Evolutionary conservation across 257 asterid genomes (phyloP), one percentile per base, ranked within the genome.

Genomic region (Solanum acaule): DNA sequence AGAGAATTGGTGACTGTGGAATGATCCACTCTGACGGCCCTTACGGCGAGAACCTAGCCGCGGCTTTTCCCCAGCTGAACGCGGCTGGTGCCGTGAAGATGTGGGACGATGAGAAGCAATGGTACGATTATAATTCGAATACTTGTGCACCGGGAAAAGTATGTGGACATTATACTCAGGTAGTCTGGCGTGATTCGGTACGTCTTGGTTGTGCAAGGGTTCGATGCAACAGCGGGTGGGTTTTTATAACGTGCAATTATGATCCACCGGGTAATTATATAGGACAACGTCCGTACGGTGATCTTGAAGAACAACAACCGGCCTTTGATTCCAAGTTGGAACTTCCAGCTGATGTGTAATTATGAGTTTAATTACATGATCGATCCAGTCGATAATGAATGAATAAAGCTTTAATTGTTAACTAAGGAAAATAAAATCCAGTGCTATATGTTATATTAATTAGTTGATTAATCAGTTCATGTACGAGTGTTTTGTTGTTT

Each of bases 101-200:
- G 91, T 94, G 96, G 95, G 76, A 87, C 0, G 88, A 42, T 0
- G 96, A 94, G 91, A 91, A 90, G 92, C 56, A n/a, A 1, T 22
- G 46, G 31, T 93, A 91, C 16, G 86, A 92, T 8, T 87, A 42
- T 2, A 6, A 3, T 4, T 42, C 90, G 2, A 92, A 90, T 18
- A 0, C 85, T 23, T 92, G 94, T n/a, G 91, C 67, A 1, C 16
- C 27, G 1, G 93, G 91, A 8, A 94, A 92, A 7, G 90, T 88
- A 67, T 93, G 98, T 61, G 6, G n/a, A 86, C 96, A 94, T n/a
- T 95, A 93, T 77, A 93, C 94, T 3, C 98, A 95, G 59, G 94
- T 94, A 0, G 96, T 95, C 4, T 94, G 95, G 96, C 84, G 89
- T 3, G 68, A 86, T 0, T 83, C 98, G 4, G 86, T 70, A 1